Base-by-base conservation (phyloP, 2,329 filamentous ascomycete genomes). In the Penicillium sp. region DNA sequence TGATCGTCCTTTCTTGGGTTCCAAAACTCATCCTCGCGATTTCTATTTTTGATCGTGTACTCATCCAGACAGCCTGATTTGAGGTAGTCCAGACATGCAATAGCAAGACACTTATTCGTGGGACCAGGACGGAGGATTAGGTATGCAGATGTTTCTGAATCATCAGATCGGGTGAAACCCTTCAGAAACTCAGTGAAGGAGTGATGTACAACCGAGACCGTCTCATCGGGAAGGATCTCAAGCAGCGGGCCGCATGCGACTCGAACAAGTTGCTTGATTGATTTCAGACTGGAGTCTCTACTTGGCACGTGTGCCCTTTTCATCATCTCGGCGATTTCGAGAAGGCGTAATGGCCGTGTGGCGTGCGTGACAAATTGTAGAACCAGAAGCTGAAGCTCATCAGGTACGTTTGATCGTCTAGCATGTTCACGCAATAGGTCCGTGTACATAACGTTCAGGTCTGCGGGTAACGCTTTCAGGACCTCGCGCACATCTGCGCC, bases 141-240 rank as follows among this genome's bases (percentile, higher is more conserved):
- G 25, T 54, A 59, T 25, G 16, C 31, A 8, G 16, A 28, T 24
- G 20, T 27, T 38, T 42, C n/a, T n/a, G 20, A 14, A 4, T 5
- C 4, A 2, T n/a, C 16, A 13, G 24, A 30, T 13, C 59, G 46
- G 16, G 40, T 47, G 10, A 27, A 11, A n/a, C 58, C 71, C 1
- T 68, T 65, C 10, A 79, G 55, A 48, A 74, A 79, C 46, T 79
- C 76, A 1, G 76, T 78, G 36, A 79, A 74, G 1, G 76, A 78
- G 46, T 79, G 76, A 52, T 79, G 76, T 14, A 79, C 71, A 2
- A 79, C 69, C 13, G 68, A 69, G 4, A 79, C 55, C 0, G 73
- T 75, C 50, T 78, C 76, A 46, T 79, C 75, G 14, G 74, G 70
- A 1, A 76, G 57, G 11, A 78, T 64, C 51, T 79, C 74, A 0